Percentiles rank a stretch among this genome's conserved stretches.
phyloP scores from a whole-genome alignment of 495 filamentous ascomycete genomes.

The Penicillium pulvis region DNA sequence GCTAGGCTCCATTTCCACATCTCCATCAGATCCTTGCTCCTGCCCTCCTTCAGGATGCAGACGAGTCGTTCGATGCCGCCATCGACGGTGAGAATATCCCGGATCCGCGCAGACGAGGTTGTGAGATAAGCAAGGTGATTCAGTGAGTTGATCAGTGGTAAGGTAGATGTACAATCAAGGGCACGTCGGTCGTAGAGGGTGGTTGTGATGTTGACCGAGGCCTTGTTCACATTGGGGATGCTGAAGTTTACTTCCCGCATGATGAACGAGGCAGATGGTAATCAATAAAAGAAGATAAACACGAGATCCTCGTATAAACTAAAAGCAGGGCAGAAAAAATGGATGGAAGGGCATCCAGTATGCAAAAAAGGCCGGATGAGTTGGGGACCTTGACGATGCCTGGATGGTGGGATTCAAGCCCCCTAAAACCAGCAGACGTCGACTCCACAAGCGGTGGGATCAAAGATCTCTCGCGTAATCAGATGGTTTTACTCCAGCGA shows the following conservation, averaged over 20 bases:
- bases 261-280: conserved; percentile 30
- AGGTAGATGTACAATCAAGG: conserved; percentile 95
- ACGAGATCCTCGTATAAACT: not conserved
- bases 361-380: conserved; percentile 12
- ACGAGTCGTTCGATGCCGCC: conserved; percentile 94
- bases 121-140: conserved; percentile 98
- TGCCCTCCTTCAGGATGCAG: conserved; percentile 94
- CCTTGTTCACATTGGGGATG: conserved; percentile 99
- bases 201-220: conserved; percentile 97
- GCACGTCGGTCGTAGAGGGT: conserved; percentile 96
- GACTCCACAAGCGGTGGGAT: conserved; percentile 18
- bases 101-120: conserved; percentile 95
- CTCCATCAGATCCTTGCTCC: conserved; percentile 97
- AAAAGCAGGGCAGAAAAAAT: not conserved
- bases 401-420: conserved; percentile 21
- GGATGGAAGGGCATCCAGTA: conserved; percentile 18
- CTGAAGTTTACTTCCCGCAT: conserved; percentile 99
- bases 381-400: conserved; percentile 27
- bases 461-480: conserved; percentile 14
- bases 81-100: conserved; percentile 97
- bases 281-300: not conserved
- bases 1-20: conserved; percentile 99
- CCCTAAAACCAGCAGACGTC: conserved; percentile 24
- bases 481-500: conserved; percentile 19
- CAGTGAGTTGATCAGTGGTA: conserved; percentile 96